Base-by-base conservation (phyloP, 2,329 filamentous ascomycete species). In the Colletotrichum gigasporum region DNA sequence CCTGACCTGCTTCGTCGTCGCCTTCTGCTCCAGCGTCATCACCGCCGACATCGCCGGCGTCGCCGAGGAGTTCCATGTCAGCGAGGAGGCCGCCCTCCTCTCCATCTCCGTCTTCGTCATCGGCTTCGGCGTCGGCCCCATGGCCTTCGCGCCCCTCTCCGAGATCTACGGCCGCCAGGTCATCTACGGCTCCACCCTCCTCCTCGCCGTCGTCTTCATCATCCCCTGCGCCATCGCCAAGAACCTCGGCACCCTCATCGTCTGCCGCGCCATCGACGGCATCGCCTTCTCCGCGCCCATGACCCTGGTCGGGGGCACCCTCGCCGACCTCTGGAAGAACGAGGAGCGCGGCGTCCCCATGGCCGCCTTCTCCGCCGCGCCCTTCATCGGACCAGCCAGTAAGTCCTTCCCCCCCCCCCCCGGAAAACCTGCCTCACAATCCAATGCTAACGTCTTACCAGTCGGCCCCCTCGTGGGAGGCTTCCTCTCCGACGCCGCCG, bases 331-430 rank as follows among this genome's bases (percentile, higher is more conserved):
- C n/a, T 96, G 92, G 92, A 88, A 80, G 63, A 92, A 90, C 52
- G 92, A 96, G 74, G 92, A 96, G 77, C 86, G 93, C 55, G 93
- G 92, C 71, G 90, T 96, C 2, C 91, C 93, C 16, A 96, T 96
- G 92, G 92, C 92, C 3, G 91, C 91, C 14, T 96, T 96, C 75
- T 91, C 87, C 11, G 92, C 92, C 2, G 92, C 92, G 1, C 93
- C 93, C 0, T 96, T 96, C 73, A 84, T 95, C 44, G 93, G 93
- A 0, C 93, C 93, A 50, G 92, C 91, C 2, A 89, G 81, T 83
- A 75, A 67, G 79, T 74, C 20, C 9, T 14, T 6, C 11, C 7
- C 5, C 37, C 18, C 6, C 4, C 10, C 10, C 52, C 11, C 9
- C 2, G 12, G 2, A 11, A 2, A 2, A 34, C 4, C 2, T 58